phyloP scores from a whole-genome alignment of 2,329 filamentous ascomycete species.

The Fusarium sambucinum region DNA sequence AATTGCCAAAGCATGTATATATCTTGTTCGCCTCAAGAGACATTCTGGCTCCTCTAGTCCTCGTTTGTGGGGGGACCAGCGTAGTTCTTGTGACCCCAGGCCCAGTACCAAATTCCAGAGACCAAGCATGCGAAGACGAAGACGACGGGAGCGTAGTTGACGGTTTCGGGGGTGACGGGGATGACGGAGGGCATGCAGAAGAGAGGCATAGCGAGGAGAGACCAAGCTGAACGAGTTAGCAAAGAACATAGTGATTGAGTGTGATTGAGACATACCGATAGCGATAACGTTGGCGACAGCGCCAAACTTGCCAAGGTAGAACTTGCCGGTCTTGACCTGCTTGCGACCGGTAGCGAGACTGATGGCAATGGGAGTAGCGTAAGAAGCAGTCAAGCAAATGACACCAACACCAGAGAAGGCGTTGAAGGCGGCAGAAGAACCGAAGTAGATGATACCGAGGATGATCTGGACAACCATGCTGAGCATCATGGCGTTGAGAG shows the following conservation, averaged over 20 bases:
- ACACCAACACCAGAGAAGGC: constrained; percentile 78
- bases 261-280: constrained; percentile 63
- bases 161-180: constrained; percentile 67
- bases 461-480: constrained; percentile 73
- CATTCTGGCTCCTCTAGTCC: constrained; percentile 41
- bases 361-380: constrained; percentile 74
- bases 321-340: constrained; percentile 67
- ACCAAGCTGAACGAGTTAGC: constrained; percentile 66
- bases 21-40: neutral
- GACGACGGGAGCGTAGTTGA: constrained; percentile 83
- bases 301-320: constrained; percentile 73
- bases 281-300: constrained; percentile 72
- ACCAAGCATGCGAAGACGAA: constrained; percentile 74
- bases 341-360: constrained; percentile 71
- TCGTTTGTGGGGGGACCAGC: constrained; percentile 68
- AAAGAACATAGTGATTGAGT: neutral
- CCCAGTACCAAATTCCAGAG: constrained; percentile 74
- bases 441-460: constrained; percentile 77
- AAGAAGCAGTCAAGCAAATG: constrained; percentile 76
- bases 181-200: constrained; percentile 78
- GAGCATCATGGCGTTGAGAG: constrained; percentile 79
- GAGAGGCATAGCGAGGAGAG: constrained; percentile 74
- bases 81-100: constrained; percentile 78
- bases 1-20: constrained; percentile 28
- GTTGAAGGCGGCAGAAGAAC: constrained; percentile 76